Percentiles rank a stretch among this genome's conserved stretches.
These are phyloP conservation scores for Amanita inopinata DNA, from an alignment of 768 basidiomycete genomes.

Conservation along the genomic window DNA sequence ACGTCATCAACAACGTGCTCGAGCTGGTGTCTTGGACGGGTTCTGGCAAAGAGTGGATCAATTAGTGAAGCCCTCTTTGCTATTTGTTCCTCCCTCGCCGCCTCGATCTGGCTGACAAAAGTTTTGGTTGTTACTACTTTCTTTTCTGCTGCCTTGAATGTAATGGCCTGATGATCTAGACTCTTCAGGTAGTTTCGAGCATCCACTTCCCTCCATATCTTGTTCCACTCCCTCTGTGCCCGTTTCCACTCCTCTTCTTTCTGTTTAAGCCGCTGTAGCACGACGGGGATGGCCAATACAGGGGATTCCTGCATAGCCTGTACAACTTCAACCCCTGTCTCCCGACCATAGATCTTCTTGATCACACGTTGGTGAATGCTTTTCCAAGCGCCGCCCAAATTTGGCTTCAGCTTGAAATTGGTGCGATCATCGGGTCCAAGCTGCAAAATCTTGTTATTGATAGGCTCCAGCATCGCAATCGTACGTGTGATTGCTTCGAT, in stretches of 20 bases:
- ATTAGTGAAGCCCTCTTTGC: conserved; percentile 57
- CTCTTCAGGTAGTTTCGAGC: conserved; percentile 90
- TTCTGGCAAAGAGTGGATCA: conserved; percentile 47
- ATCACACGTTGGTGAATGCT: conserved; percentile 88
- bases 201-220: conserved; percentile 96
- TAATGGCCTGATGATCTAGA: conserved; percentile 87
- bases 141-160: conserved; percentile 88
- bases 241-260: conserved; percentile 99
- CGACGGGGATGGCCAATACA: conserved; percentile 79
- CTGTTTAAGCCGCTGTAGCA: conserved; percentile 80
- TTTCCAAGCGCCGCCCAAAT: conserved; percentile 79
- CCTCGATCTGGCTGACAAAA: conserved; percentile 79
- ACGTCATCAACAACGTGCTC: conserved; percentile 69
- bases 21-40: conserved; percentile 68
- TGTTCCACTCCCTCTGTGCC: conserved; percentile 96
- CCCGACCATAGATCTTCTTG: conserved; percentile 94
- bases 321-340: conserved; percentile 72
- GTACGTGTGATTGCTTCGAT: conserved; percentile 92
- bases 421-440: conserved; percentile 72
- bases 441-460: conserved; percentile 77
- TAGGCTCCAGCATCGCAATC: conserved; percentile 83
- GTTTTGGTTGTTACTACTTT: conserved; percentile 66
- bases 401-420: conserved; percentile 80
- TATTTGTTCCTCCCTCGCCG: conserved; percentile 73
- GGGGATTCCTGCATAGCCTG: conserved; percentile 91